Evolutionary conservation across 805 yeast species (phyloP).

Genomic region (Ascoidea asiatica): DNA sequence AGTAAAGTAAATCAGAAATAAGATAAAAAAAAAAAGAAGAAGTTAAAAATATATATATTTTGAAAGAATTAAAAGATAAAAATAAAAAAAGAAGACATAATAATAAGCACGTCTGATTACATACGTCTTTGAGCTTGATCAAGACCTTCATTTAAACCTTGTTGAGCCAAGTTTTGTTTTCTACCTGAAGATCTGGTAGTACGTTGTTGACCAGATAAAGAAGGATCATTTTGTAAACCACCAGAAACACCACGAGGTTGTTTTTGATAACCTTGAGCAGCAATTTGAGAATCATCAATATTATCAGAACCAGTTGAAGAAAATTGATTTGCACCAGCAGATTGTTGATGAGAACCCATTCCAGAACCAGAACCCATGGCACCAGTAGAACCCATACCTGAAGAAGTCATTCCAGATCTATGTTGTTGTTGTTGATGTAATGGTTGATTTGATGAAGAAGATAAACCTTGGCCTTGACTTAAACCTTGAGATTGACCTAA

Average conservation of each 20-base stretch:
- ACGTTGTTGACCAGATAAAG: neutral
- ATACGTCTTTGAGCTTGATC: neutral
- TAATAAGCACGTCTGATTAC: neutral
- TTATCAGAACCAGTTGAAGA: neutral
- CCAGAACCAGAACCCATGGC: too few relatives aligned
- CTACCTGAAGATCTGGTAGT: neutral
- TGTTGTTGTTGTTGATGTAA: neutral
- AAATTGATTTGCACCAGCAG: too few relatives aligned
- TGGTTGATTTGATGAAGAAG: neutral
- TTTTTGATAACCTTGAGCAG: neutral
- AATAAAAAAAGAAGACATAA: neutral
- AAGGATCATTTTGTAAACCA: neutral
- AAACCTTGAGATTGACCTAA: too few relatives aligned
- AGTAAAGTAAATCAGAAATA: too few relatives aligned
- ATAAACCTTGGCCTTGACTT: too few relatives aligned
- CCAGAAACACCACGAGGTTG: neutral
- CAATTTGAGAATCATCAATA: neutral
- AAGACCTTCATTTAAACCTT: too few relatives aligned
- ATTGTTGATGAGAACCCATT: too few relatives aligned
- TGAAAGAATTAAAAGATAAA: neutral
- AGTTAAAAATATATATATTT: too few relatives aligned
- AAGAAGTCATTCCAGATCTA: neutral
- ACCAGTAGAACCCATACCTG: too few relatives aligned
- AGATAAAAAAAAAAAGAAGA: too few relatives aligned
- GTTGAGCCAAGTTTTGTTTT: too few relatives aligned